These are phyloP conservation scores for Flaveria floridana DNA, from an alignment of 140 eudicot genomes.

Conservation along the genomic window DNA sequence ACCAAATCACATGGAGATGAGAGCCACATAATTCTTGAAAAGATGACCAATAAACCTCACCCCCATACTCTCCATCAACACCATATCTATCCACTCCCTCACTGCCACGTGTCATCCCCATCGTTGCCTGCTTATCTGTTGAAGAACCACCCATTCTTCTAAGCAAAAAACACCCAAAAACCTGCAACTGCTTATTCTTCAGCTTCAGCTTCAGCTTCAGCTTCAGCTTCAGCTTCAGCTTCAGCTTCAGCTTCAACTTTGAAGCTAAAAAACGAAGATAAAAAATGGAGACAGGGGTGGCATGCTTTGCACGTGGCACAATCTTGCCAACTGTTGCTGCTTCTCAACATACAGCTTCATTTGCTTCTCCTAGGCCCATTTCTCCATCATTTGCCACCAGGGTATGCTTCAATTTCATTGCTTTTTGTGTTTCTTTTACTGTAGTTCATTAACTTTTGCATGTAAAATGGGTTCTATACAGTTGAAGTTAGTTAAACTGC, in stretches of 20 bases:
- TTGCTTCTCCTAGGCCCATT: conserved; percentile 54
- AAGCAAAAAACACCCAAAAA: conserved; percentile 19
- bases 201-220: conserved; percentile 5
- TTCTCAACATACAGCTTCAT: conserved; percentile 67
- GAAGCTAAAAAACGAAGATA: conserved; percentile 27
- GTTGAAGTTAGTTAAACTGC: no score
- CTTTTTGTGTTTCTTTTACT: not conserved
- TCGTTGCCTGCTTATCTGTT: conserved; percentile 62
- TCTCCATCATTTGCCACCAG: conserved; percentile 56
- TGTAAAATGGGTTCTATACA: not conserved
- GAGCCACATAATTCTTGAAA: conserved; percentile 59
- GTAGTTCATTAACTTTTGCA: not conserved
- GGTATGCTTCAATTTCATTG: conserved; percentile 35
- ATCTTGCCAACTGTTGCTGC: conserved; percentile 66
- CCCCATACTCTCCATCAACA: conserved; percentile 53
- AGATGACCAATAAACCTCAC: conserved; percentile 46
- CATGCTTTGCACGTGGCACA: conserved; percentile 72
- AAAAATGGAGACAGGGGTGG: conserved; percentile 73
- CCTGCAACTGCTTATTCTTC: conserved; percentile 1
- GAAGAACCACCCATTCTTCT: conserved; percentile 35
- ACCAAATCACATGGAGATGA: conserved; percentile 18
- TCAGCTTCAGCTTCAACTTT: conserved; percentile 25
- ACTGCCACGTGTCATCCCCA: conserved; percentile 69
- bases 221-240: conserved; percentile 23
- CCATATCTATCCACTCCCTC: conserved; percentile 57